Conservation (phyloP, 139 green algal species). For the Coccomyxa sp. region DNA sequence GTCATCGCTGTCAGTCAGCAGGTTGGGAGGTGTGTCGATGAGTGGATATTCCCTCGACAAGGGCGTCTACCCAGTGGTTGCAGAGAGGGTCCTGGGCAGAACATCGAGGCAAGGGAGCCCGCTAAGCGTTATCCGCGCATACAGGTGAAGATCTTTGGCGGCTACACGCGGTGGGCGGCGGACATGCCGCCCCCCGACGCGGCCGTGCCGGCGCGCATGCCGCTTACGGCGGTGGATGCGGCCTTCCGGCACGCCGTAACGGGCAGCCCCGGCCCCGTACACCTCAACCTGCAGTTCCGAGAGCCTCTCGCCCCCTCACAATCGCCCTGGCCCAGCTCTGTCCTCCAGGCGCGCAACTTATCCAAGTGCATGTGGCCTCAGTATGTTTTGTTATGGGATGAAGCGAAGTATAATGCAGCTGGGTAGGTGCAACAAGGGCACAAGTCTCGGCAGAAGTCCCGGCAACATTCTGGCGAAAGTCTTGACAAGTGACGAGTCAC, state of each 20-base stretch:
- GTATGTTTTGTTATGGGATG: too few species aligned
- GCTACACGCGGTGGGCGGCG: constrained; percentile 70
- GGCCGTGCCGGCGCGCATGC: constrained; percentile 43
- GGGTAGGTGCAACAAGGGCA: neutral
- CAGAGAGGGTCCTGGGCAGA: too few species aligned
- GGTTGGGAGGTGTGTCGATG: too few species aligned
- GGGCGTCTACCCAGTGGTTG: too few species aligned
- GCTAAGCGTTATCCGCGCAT: too few species aligned
- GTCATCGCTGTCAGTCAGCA: too few species aligned
- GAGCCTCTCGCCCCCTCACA: constrained; percentile 81
- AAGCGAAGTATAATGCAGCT: neutral
- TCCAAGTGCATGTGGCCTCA: too few species aligned
- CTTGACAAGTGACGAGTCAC: too few species aligned
- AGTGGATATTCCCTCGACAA: too few species aligned
- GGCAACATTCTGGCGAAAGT: too few species aligned
- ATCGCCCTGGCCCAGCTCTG: neutral
- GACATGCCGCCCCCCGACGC: constrained; percentile 70
- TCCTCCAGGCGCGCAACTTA: constrained; percentile 5
- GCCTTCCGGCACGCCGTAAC: constrained; percentile 37
- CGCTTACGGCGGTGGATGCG: constrained; percentile 65
- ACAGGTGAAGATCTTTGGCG: constrained; percentile 91
- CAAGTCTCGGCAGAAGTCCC: too few species aligned
- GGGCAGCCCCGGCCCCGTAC: constrained; percentile 75
- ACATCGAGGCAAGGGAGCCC: too few species aligned
- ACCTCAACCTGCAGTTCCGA: constrained; percentile 92